Evolutionary conservation across 768 basidiomycete species (phyloP).

Genomic region (Suillus paluster): DNA sequence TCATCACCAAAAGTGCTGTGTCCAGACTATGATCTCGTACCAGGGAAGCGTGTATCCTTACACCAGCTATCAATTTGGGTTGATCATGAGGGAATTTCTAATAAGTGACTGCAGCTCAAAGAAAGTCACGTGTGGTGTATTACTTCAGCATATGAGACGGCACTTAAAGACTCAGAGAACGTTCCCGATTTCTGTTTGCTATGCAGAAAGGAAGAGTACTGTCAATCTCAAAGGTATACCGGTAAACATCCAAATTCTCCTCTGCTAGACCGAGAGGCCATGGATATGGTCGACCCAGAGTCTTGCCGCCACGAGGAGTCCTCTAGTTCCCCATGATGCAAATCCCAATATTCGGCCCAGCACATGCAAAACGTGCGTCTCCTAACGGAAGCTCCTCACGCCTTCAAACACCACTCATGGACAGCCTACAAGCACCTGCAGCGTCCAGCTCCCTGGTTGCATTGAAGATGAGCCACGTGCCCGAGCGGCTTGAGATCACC

Average conservation of each 20-base stretch:
- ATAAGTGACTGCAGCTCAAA: too few relatives aligned
- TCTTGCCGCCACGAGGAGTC: too few relatives aligned
- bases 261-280: neutral
- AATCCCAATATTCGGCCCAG: neutral
- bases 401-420: slow-evolving; percentile 41
- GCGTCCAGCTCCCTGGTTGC: slow-evolving; percentile 84
- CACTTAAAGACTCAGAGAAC: neutral
- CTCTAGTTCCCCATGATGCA: neutral
- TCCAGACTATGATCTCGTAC: neutral
- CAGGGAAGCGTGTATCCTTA: neutral
- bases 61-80: too few relatives aligned
- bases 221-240: neutral
- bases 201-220: neutral
- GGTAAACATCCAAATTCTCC: neutral
- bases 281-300: too few relatives aligned
- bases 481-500: slow-evolving; percentile 78
- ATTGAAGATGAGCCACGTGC: slow-evolving; percentile 80
- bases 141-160: too few relatives aligned
- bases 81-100: too few relatives aligned
- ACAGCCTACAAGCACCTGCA: slow-evolving; percentile 52
- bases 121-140: too few relatives aligned
- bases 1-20: neutral
- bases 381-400: slow-evolving; percentile 32
- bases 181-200: neutral
- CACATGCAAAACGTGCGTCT: slow-evolving; percentile 8